Evolutionary conservation across 768 basidiomycete genomes (phyloP), one percentile per base, ranked within the genome.

Genomic region (Cubamyces sp.): DNA sequence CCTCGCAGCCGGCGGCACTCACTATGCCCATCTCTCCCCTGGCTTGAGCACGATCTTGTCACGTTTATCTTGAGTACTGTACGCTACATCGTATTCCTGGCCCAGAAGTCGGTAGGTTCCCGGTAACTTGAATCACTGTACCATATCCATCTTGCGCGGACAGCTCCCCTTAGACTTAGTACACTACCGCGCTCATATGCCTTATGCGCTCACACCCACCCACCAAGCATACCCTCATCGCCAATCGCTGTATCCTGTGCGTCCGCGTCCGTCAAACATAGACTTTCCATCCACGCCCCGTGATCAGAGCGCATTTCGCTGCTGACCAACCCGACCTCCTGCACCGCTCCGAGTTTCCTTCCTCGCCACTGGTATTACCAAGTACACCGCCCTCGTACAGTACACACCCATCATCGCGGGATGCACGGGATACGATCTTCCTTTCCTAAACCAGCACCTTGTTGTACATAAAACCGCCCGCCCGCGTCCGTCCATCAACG

Each of bases 101-200:
- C 7, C 43, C 41, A 28, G 2, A 46, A 34, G 12, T 59, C 23
- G 47, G 30, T 52, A 59, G 34, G 41, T 59, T 19, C 41, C 14
- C 40, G 23, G 18, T 48, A 43, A 18, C 34, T 34, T 52, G 6
- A 26, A 40, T 8, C 41, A 23, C 25, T 59, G 57, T 59, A 59
- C 25, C 41, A 52, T 59, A 59, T 19, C 51, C 49, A 50, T 59
- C 57, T 51, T 59, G 57, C 48, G 48, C 37, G 49, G 57, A 59
- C 50, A 14, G n/a, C n/a, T 43, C 42, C 28, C 15, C 34, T 8
- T 57, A 57, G 46, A 48, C 46, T 1, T 25, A 49, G 42, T 14
- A 47, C 9, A 15, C 23, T 14, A 9, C 6, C 34, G 34, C 34
- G 34, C 34, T 3, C 9, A 34, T 21, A 23, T 40, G 34, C 56